phyloP scores from a whole-genome alignment of 345 rosid species.

The Triadica sebifera region DNA sequence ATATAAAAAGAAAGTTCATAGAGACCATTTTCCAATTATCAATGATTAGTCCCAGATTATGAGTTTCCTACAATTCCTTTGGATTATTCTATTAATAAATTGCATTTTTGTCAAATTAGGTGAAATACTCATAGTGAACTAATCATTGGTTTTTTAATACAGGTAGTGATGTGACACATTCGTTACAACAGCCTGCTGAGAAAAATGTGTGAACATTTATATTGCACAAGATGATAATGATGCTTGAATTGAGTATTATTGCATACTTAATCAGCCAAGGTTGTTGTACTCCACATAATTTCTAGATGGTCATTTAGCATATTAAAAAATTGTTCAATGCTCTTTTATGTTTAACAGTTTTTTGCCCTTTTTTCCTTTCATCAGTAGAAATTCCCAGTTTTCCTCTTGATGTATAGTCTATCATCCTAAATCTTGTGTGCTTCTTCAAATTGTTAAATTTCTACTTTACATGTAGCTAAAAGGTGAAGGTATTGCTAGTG shows the following conservation, averaged over 20 bases:
- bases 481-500: conserved; percentile 98
- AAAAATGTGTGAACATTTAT: conserved; percentile 53
- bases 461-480: conserved; percentile 56
- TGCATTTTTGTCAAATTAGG: not conserved
- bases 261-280: not conserved
- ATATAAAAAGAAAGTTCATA: not conserved
- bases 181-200: conserved; percentile 96
- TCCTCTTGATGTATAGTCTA: not conserved
- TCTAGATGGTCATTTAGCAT: not conserved
- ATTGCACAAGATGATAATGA: not conserved
- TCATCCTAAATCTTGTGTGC: not conserved
- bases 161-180: conserved; percentile 94
- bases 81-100: not conserved
- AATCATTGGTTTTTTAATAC: conserved; percentile 22
- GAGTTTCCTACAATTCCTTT: not conserved
- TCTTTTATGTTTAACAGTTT: not conserved
- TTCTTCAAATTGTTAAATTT: conserved; percentile 10
- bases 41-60: not conserved
- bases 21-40: not conserved
- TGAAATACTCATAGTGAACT: conserved; percentile 1
- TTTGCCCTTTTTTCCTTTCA: not conserved
- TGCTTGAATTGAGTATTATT: conserved; percentile 4
- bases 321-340: too few relatives aligned
- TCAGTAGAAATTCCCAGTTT: not conserved
- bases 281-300: not conserved